Conservation (phyloP, 306 rosid genomes). For the Cucurbita maxima region DNA sequence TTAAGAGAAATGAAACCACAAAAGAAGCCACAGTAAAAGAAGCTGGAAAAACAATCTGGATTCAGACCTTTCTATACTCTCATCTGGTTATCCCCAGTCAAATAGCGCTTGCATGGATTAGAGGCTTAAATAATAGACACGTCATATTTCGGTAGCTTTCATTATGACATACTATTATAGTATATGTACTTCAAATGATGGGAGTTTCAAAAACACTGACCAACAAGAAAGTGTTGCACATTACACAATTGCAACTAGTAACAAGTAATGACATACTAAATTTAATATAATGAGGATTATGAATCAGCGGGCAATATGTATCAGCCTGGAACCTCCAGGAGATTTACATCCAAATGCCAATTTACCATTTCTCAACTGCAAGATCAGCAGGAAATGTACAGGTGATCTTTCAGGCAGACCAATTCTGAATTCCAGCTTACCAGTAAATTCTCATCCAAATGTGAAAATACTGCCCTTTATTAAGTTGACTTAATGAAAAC, state of each 20-base stretch:
- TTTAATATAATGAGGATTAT: background rate
- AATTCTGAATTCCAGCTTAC: background rate
- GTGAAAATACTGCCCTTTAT: background rate
- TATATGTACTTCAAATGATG: background rate
- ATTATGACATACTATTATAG: background rate
- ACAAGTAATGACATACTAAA: background rate
- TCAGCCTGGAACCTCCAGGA: background rate
- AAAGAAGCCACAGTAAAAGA: background rate
- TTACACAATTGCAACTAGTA: background rate
- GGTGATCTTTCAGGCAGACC: background rate
- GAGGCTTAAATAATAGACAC: background rate
- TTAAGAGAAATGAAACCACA: background rate
- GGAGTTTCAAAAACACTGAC: background rate
- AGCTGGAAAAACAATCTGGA: background rate
- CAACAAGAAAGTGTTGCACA: background rate
- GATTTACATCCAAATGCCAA: background rate
- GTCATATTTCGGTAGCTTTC: background rate
- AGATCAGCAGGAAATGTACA: background rate
- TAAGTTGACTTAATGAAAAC: background rate
- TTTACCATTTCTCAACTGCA: background rate
- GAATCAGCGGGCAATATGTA: background rate
- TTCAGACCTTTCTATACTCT: background rate
- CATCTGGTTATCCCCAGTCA: background rate
- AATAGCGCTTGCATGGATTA: background rate
- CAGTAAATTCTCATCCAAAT: background rate